Percentiles rank a stretch among this genome's conserved stretches.
phyloP scores from a whole-genome alignment of 2,329 filamentous ascomycete genomes.

The Pyricularia sp. region DNA sequence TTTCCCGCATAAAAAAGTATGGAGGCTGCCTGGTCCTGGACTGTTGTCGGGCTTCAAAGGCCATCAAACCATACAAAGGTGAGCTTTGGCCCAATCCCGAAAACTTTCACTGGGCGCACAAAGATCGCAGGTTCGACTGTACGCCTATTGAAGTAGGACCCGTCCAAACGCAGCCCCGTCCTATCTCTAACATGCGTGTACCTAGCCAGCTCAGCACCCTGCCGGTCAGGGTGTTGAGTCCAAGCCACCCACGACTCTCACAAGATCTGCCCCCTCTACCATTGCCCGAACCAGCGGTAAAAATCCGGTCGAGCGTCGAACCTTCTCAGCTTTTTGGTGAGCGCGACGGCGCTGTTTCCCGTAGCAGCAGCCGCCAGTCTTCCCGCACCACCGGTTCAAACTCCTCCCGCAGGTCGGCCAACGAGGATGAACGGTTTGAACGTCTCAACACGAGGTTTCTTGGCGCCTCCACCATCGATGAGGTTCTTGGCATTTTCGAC shows the following conservation, averaged over 20 bases:
- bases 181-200: not conserved
- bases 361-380: not conserved
- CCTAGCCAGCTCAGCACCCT: not conserved
- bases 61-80: not conserved
- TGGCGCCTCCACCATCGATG: conserved; percentile 12
- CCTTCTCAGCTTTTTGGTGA: not conserved
- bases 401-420: not conserved
- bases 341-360: not conserved
- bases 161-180: not conserved
- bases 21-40: not conserved
- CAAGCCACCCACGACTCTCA: not conserved
- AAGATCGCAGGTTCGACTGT: not conserved
- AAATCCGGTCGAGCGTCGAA: not conserved
- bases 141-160: not conserved
- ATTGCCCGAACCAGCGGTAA: not conserved
- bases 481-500: conserved; percentile 27
- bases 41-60: not conserved
- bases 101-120: not conserved
- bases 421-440: not conserved
- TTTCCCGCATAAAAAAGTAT: not conserved
- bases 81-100: not conserved
- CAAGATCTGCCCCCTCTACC: not conserved
- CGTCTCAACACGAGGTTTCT: not conserved
- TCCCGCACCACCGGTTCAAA: not conserved
- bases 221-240: not conserved